A percentile compares a stretch with the other conserved stretches of the same genome.
These are phyloP conservation scores for Talaromyces stipitatus DNA, from an alignment of 495 filamentous ascomycete species.

Conservation along the genomic window DNA sequence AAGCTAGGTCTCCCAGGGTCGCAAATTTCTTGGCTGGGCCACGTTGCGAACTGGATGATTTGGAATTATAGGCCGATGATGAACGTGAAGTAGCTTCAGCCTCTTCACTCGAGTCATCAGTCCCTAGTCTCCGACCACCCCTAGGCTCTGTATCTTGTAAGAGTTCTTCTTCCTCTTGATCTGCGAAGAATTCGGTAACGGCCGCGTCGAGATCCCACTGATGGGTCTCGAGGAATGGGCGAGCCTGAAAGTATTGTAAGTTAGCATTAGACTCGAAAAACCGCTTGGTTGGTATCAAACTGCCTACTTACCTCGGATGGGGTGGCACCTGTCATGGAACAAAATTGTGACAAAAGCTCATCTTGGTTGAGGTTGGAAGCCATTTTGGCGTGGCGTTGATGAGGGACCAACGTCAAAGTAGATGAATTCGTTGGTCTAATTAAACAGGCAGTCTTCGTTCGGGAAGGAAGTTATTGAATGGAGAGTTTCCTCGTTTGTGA, in stretches of 20 bases:
- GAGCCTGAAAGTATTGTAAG: slow-evolving; percentile 44
- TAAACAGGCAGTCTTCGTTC: background rate
- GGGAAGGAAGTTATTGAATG: background rate
- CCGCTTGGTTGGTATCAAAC: background rate
- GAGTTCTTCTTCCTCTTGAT: slow-evolving; percentile 49
- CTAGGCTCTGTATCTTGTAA: slow-evolving; percentile 27
- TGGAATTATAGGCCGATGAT: slow-evolving; percentile 15
- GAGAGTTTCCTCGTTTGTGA: background rate
- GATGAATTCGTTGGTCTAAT: background rate
- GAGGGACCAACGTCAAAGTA: background rate
- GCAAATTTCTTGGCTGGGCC: slow-evolving; percentile 46
- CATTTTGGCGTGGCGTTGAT: slow-evolving; percentile 30
- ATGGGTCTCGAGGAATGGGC: slow-evolving; percentile 57
- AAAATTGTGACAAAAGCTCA: slow-evolving; percentile 64
- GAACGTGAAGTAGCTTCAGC: background rate
- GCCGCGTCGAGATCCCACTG: slow-evolving; percentile 65
- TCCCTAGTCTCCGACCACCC: slow-evolving; percentile 24
- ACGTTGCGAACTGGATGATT: slow-evolving; percentile 20
- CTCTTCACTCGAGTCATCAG: slow-evolving; percentile 13
- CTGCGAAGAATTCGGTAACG: slow-evolving; percentile 60
- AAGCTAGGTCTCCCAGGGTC: slow-evolving; percentile 44
- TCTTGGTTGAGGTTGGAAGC: slow-evolving; percentile 53
- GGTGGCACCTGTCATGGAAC: slow-evolving; percentile 57
- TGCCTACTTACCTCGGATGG: slow-evolving; percentile 59
- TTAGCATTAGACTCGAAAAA: background rate